These are phyloP conservation scores for Brassica nigra DNA, from an alignment of 345 rosid genomes.

Conservation along the genomic window DNA sequence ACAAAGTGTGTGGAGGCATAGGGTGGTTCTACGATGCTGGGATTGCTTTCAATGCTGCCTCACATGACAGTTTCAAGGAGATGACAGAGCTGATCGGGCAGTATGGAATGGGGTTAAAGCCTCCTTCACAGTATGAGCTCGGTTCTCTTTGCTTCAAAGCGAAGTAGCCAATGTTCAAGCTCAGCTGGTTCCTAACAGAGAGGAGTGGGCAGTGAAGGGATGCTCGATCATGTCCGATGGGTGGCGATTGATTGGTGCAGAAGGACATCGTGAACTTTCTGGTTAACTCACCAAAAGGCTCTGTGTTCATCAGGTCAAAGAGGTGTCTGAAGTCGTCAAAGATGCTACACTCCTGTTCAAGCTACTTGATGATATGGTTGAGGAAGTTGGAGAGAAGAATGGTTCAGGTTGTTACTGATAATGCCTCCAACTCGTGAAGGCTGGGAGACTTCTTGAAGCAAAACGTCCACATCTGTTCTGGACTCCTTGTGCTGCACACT, in stretches of 20 bases:
- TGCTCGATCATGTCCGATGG: neutral
- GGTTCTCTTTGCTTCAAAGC: neutral
- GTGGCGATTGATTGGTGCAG: no score
- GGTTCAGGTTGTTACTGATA: neutral
- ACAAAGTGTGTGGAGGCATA: neutral
- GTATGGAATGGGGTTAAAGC: neutral
- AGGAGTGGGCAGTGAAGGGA: neutral
- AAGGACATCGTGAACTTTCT: neutral
- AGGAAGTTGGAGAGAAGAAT: neutral
- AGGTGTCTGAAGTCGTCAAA: neutral
- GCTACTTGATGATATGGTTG: neutral
- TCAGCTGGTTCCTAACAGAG: neutral
- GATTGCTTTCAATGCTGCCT: neutral
- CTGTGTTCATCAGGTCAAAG: neutral
- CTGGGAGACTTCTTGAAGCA: neutral
- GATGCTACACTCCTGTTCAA: neutral
- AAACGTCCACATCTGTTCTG: neutral
- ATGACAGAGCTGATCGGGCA: neutral
- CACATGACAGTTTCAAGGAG: neutral
- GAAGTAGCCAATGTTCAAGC: neutral
- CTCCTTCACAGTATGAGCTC: neutral
- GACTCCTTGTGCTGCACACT: neutral
- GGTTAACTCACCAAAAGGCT: neutral
- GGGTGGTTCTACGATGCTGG: neutral
- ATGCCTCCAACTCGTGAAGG: neutral